phyloP scores from a whole-genome alignment of 148 eudicot species.

The Cornus florida region DNA sequence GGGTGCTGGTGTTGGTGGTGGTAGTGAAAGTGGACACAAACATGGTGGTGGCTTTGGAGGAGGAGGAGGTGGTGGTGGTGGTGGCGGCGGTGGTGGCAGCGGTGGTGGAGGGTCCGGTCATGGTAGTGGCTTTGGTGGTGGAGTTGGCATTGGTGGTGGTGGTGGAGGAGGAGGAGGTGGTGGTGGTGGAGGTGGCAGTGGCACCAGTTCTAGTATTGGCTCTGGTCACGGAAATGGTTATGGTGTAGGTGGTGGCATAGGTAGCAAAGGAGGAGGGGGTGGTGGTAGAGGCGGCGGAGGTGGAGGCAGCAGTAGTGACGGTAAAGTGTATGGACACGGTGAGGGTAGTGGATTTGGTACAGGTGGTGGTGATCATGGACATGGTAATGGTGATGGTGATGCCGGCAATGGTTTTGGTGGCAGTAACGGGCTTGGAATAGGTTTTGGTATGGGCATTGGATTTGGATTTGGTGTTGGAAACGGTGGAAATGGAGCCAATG shows the following conservation, averaged over 20 bases:
- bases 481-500: conserved; percentile 6
- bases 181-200: conserved; percentile 14
- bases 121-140: conserved; percentile 13
- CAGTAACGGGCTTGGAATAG: conserved; percentile 17
- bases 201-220: neutral
- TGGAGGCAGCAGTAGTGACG: conserved; percentile 2
- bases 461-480: conserved; percentile 26
- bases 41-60: conserved; percentile 19
- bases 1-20: conserved; percentile 15
- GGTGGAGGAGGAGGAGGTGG: neutral
- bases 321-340: conserved; percentile 21
- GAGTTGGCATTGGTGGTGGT: conserved; percentile 1
- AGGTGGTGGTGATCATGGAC: conserved; percentile 15
- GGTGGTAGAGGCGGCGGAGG: conserved; percentile 14
- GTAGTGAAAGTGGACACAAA: neutral
- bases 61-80: conserved; percentile 2
- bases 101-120: neutral
- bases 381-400: neutral
- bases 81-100: neutral
- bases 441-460: conserved; percentile 27
- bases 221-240: neutral
- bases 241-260: conserved; percentile 7
- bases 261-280: neutral
- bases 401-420: too few species aligned
- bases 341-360: conserved; percentile 26